Evolutionary conservation across 305 asterid species (phyloP), one percentile per base, ranked within the genome.

Genomic region (Solanum hybrid): DNA sequence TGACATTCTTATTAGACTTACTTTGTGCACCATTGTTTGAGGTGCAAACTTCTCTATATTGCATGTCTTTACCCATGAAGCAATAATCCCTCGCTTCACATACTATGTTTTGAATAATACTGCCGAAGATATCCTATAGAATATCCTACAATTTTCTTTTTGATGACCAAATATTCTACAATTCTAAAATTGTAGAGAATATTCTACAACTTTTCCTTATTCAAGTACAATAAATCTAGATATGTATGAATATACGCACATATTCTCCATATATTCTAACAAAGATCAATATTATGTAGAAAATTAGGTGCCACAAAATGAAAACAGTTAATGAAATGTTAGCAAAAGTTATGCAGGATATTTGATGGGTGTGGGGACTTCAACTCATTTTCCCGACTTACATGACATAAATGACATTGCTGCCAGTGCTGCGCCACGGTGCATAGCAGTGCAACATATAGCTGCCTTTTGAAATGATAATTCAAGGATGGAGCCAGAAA

Each of bases 351-450:
- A 45, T 31, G 76, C 31, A 19, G 31, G 42, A 84, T 31, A 84
- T 31, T 19, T 51, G 75, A 56, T 51, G 75, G 87, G 75, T 51
- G 38, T 60, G 72, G 19, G 38, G 72, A 5, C 31, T 51, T 84
- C 22, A 84, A 84, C 42, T 84, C 31, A 31, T 84, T 19, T 76
- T 76, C 75, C 71, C 5, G 8, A 45, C 99, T 95, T 92, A 96
- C 99, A 91, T 88, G 94, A 94, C 94, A 95, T 93, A 91, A 93
- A 95, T 85, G 99, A 95, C 98, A 96, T 94, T 82, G 99, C 98
- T 89, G 98, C 94, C 89, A 95, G 92, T 89, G 98, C 98, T 88
- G 99, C 98, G 91, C 96, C 98, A 90, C 98, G 99, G 91, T 96
- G 99, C 96, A 95, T 93, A 89, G 98, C 99, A 79, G 98, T 95